Base-by-base conservation (phyloP, 139 green algal genomes). In the Micractinium conductrix region DNA sequence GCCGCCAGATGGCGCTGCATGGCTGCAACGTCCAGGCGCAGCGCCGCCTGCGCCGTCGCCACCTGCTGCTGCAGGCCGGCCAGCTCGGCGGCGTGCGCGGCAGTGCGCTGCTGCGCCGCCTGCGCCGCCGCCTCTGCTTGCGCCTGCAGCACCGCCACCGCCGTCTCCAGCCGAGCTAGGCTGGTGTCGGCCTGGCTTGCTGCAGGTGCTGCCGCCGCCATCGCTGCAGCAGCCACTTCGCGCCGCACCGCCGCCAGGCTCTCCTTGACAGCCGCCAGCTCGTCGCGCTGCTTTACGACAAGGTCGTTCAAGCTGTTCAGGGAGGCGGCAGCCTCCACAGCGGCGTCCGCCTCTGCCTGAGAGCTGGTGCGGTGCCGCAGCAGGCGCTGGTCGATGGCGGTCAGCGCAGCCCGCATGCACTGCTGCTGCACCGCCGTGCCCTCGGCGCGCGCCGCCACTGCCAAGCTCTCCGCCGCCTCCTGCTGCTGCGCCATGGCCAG, bases 401-500 rank as follows among this genome's bases (percentile, higher is more conserved):
- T 38, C 75, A 81, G 1, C 24, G 58, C 35, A 7, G 55, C 48
- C 38, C 40, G 37, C 45, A 80, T 21, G n/a, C 70, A 58, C n/a
- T 42, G 70, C 9, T 58, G 28, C 70, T 78, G 43, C 26, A 42
- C 42, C 43, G 30, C 28, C 19, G 6, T 21, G 16, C 45, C 24
- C 7, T 38, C 45, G n/a, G 30, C 72, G 26, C 40, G 44, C n/a
- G 72, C 69, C 37, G 72, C 72, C 9, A 44, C 72, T 9, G n/a
- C 50, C 0, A 53, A 50, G 26, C 2, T 26, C 22, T 71, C 75
- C 0, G 75, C 75, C 37, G 75, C 75, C 75, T 81, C 75, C 21
- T 71, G 75, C 75, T 81, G 75, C 37, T 81, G 75, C 7, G 75
- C 75, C 53, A 81, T 35, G 37, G 37, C 22, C 48, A 81, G 21